These are phyloP conservation scores for Turnera subulata DNA, from an alignment of 345 rosid genomes.

Conservation along the genomic window DNA sequence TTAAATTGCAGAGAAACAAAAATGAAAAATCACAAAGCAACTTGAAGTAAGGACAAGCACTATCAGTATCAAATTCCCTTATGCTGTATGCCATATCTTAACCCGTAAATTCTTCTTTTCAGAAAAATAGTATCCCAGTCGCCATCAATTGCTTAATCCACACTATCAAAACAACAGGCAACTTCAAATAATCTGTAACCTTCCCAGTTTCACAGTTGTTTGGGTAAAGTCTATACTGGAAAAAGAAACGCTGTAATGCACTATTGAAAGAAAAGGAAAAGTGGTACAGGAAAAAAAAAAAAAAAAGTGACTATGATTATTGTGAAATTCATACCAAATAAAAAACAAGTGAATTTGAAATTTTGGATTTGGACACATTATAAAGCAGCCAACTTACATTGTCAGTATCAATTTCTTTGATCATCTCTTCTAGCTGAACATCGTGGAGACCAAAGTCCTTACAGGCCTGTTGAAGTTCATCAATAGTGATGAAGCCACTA, in stretches of 20 bases:
- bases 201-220: too few relatives aligned
- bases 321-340: neutral
- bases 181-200: too few relatives aligned
- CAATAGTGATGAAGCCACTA: conserved; percentile 84
- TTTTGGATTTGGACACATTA: neutral
- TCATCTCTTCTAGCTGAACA: conserved; percentile 70
- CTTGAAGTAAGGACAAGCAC: neutral
- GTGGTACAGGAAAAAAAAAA: too few relatives aligned
- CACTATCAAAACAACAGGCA: too few relatives aligned
- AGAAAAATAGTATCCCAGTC: too few relatives aligned
- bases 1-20: neutral
- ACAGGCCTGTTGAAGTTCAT: conserved; percentile 93
- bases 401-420: conserved; percentile 85
- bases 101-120: too few relatives aligned
- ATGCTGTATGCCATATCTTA: too few relatives aligned
- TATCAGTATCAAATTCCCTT: neutral
- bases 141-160: too few relatives aligned
- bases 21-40: neutral
- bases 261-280: neutral
- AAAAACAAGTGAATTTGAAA: neutral
- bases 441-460: conserved; percentile 88
- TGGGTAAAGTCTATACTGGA: too few relatives aligned
- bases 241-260: neutral
- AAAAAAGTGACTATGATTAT: neutral
- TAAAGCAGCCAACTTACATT: conserved; percentile 53